These are phyloP conservation scores for Pichia sp. DNA, from an alignment of 1,139 yeast species.

Conservation along the genomic window DNA sequence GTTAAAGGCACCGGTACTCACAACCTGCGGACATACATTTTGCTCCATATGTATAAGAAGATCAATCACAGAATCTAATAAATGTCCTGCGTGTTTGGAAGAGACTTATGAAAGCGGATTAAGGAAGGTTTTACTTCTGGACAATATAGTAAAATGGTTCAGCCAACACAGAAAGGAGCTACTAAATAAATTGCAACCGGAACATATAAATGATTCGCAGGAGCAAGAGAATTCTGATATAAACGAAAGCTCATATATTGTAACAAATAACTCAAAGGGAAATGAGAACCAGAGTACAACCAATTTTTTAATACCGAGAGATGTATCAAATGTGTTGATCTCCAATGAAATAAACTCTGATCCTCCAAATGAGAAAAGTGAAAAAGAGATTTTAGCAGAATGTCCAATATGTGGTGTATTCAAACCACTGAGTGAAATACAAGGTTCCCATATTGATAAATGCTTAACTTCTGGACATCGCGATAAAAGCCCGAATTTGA, in stretches of 20 bases:
- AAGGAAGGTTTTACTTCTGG: conserved; percentile 65
- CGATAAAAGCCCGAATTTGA: background rate
- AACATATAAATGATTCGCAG: conserved; percentile 14
- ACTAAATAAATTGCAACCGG: conserved; percentile 28
- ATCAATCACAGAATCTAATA: conserved; percentile 51
- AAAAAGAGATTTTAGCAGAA: conserved; percentile 34
- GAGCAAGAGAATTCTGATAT: conserved; percentile 11
- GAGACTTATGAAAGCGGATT: conserved; percentile 70
- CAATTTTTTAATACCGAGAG: background rate
- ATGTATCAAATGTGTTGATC: background rate
- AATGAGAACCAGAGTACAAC: background rate
- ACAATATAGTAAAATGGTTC: conserved; percentile 64
- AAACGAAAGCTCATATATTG: background rate
- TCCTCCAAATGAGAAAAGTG: background rate
- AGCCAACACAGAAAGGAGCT: conserved; percentile 41
- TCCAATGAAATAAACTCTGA: background rate
- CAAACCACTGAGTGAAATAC: conserved; percentile 56
- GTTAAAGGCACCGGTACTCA: conserved; percentile 74
- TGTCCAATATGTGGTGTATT: conserved; percentile 69
- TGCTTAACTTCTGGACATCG: conserved; percentile 43
- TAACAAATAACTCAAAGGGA: background rate
- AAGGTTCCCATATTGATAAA: conserved; percentile 64
- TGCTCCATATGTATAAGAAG: conserved; percentile 87
- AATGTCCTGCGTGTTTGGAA: conserved; percentile 78
- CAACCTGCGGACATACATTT: conserved; percentile 85